Conservation (phyloP, 1,284 basidiomycete species). For the Hemileia vastatrix region DNA sequence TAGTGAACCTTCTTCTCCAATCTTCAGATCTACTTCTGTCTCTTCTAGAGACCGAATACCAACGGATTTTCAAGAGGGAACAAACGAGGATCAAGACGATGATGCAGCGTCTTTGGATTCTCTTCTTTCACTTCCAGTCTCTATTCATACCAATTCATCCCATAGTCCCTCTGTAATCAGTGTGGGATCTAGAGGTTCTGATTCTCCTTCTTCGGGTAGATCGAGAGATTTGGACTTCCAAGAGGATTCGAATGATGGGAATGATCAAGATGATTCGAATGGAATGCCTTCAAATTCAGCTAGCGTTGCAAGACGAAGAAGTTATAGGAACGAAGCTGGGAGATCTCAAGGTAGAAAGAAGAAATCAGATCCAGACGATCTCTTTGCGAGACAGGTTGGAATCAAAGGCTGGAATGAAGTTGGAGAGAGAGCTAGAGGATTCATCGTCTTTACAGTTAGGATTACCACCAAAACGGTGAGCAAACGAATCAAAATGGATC, state of each 20-base stretch:
- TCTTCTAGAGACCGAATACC: background rate
- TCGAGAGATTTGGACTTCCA: background rate
- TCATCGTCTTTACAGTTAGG: slow-evolving; percentile 35
- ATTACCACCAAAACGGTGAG: slow-evolving; percentile 29
- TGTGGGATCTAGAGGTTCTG: background rate
- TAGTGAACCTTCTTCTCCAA: background rate
- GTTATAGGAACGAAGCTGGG: background rate
- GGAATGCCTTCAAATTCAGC: background rate
- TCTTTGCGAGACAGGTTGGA: slow-evolving; percentile 30
- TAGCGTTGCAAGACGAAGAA: background rate
- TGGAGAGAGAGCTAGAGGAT: slow-evolving; percentile 33
- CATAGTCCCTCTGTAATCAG: background rate
- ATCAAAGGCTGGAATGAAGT: slow-evolving; percentile 37
- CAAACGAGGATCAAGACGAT: slow-evolving; percentile 3
- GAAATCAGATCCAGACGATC: background rate
- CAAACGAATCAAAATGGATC: background rate
- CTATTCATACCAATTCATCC: slow-evolving; percentile 26
- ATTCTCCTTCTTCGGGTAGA: background rate
- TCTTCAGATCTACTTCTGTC: background rate
- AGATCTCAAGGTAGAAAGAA: background rate
- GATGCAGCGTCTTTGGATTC: slow-evolving; percentile 19
- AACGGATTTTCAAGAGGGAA: background rate
- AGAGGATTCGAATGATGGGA: background rate
- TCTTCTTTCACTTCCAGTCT: slow-evolving; percentile 29
- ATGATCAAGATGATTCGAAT: background rate